Percentiles rank a stretch among this genome's conserved stretches.
These are phyloP conservation scores for Candida orba DNA, from an alignment of 805 yeast genomes.

Conservation along the genomic window DNA sequence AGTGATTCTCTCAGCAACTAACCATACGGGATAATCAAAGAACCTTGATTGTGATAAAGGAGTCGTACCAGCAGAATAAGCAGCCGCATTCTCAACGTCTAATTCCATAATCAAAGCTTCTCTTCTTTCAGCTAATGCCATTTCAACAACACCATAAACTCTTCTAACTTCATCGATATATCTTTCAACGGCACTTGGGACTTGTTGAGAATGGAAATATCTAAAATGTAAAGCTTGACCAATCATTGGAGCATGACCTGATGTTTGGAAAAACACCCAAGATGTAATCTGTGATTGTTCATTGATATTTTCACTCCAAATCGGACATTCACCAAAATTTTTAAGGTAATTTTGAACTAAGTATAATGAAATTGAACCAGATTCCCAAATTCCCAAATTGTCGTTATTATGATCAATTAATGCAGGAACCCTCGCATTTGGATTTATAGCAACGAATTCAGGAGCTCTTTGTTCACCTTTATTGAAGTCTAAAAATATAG, in stretches of 20 bases:
- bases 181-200: constrained; percentile 84
- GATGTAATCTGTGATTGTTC: constrained; percentile 81
- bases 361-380: constrained; percentile 85
- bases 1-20: constrained; percentile 77
- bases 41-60: constrained; percentile 79
- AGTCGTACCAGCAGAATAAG: constrained; percentile 81
- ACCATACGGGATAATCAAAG: constrained; percentile 92
- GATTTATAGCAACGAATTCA: constrained; percentile 87
- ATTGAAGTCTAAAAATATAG: constrained; percentile 80
- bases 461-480: constrained; percentile 90
- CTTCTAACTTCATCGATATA: constrained; percentile 89
- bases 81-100: constrained; percentile 81
- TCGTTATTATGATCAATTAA: constrained; percentile 81
- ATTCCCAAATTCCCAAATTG: constrained; percentile 85
- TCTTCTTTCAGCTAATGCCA: constrained; percentile 89
- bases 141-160: constrained; percentile 89
- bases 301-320: constrained; percentile 71
- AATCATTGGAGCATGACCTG: constrained; percentile 98
- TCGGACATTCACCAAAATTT: constrained; percentile 62
- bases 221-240: constrained; percentile 95
- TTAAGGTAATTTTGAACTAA: constrained; percentile 60
- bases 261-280: constrained; percentile 92
- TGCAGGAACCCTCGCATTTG: constrained; percentile 94
- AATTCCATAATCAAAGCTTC: constrained; percentile 86
- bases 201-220: constrained; percentile 79